Conservation (phyloP, 352 stramenopile genomes). For the Phytophthora nicotianae region DNA sequence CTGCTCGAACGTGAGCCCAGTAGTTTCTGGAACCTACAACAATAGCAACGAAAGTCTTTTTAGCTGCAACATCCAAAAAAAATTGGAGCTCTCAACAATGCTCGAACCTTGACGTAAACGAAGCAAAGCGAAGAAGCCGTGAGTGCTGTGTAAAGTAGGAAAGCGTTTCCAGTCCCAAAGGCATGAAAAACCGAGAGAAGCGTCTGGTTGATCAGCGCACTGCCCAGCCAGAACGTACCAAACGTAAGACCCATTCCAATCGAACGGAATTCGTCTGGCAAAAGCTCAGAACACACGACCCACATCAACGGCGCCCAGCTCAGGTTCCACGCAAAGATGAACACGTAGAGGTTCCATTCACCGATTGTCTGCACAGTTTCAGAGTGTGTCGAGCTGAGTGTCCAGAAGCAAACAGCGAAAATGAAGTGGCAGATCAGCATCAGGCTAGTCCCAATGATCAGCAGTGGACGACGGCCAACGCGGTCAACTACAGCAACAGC, state of each 20-base stretch:
- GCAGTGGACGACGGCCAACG: conserved; percentile 60
- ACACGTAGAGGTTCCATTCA: conserved; percentile 68
- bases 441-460: conserved; percentile 58
- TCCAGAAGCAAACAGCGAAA: conserved; percentile 64
- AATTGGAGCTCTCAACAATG: not conserved
- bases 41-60: not conserved
- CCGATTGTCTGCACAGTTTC: conserved; percentile 43
- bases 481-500: conserved; percentile 58
- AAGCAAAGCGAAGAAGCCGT: conserved; percentile 53
- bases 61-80: not conserved
- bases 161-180: conserved; percentile 53
- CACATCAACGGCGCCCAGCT: conserved; percentile 82
- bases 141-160: conserved; percentile 59
- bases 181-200: conserved; percentile 61
- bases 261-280: conserved; percentile 73
- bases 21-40: conserved; percentile 64
- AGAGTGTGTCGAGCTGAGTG: conserved; percentile 26
- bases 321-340: conserved; percentile 79
- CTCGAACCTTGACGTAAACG: conserved; percentile 54
- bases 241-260: conserved; percentile 77
- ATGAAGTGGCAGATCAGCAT: conserved; percentile 60
- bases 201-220: conserved; percentile 72
- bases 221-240: conserved; percentile 73
- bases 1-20: conserved; percentile 65
- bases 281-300: conserved; percentile 71